These are phyloP conservation scores for Ceratocystis huliohia DNA, from an alignment of 2,329 filamentous ascomycete species.

Conservation along the genomic window DNA sequence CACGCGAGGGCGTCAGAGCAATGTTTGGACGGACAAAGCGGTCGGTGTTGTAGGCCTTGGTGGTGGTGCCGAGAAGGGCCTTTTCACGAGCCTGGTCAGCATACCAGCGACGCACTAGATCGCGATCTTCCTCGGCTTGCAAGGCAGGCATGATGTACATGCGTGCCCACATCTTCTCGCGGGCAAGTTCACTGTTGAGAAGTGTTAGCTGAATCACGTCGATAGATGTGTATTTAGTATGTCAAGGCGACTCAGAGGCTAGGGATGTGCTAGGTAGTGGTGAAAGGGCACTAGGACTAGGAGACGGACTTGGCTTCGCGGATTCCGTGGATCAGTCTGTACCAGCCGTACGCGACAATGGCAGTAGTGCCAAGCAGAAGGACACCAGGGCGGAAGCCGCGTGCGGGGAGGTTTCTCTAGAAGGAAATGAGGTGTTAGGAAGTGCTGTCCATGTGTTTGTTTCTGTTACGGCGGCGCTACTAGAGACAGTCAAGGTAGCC, in stretches of 20 bases:
- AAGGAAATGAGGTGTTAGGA: neutral
- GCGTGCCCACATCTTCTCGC: conserved; percentile 96
- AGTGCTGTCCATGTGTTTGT: neutral
- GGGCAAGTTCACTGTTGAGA: conserved; percentile 65
- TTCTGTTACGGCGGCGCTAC: neutral
- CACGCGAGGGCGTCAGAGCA: conserved; percentile 16
- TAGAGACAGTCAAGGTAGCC: no score
- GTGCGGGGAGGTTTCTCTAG: conserved; percentile 81
- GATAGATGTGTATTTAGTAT: neutral
- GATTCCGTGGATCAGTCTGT: conserved; percentile 67
- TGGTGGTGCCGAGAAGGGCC: conserved; percentile 72
- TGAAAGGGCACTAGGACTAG: neutral
- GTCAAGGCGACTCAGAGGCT: neutral
- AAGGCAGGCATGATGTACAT: conserved; percentile 89
- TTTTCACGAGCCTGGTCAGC: conserved; percentile 85
- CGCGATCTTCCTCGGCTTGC: conserved; percentile 92
- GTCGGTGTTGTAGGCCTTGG: conserved; percentile 77
- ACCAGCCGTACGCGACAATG: conserved; percentile 85
- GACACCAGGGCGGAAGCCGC: conserved; percentile 72
- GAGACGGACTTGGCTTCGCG: conserved; percentile 75
- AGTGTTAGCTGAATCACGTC: conserved; percentile 14
- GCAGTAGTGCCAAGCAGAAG: conserved; percentile 65
- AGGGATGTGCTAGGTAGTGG: neutral
- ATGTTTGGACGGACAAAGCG: conserved; percentile 44
- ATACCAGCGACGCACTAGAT: conserved; percentile 74